Base-by-base conservation (phyloP, 495 filamentous ascomycete species). In the Xylaria castorea region DNA sequence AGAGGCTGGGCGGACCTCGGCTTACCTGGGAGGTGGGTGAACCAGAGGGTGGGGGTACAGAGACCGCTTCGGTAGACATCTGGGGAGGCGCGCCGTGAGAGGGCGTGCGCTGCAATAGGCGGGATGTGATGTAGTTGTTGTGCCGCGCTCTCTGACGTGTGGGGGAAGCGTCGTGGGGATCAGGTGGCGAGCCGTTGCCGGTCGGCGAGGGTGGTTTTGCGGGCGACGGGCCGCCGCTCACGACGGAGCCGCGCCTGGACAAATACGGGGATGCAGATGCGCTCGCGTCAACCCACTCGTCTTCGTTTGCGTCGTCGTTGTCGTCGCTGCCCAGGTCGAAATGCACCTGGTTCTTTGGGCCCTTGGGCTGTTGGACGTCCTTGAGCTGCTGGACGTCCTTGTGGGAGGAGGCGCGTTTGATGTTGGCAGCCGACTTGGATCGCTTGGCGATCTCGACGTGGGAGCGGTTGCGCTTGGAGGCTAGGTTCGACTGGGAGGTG, bases 251-350 rank as follows among this genome's bases (percentile, higher is more conserved):
- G 68, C 84, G 82, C 62, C 87, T 78, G 36, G 87, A 87, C 46
- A 89, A 73, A 27, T 85, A 81, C 1, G 87, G 86, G n/a, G 86
- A 88, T 40, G 83, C 85, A 70, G 87, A 87, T 51, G 79, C 78
- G 80, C 85, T 87, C 50, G 86, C 87, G 76, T 88, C 87, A 40
- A 87, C 85, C 87, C 87, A 88, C 80, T 86, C 85, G 80, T 84
- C 83, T 50, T 85, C 83, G 61, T 79, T 77, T 22, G 66, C 83
- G 64, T 82, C 83, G 46, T 85, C 86, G 25, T 83, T 78, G 66
- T 87, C 85, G 64, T 86, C 86, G 76, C 82, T 82, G 51, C 86
- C 86, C 11, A 86, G 78, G 66, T 86, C 85, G 73, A 87, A 87
- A 75, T 87, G 85, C 22, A 87, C 85, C 72, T 81, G 82, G 61